Percentiles rank a stretch among this genome's conserved stretches.
Evolutionary conservation across 2,329 filamentous ascomycete genomes (phyloP).

Genomic region (Cadophora gregata): DNA sequence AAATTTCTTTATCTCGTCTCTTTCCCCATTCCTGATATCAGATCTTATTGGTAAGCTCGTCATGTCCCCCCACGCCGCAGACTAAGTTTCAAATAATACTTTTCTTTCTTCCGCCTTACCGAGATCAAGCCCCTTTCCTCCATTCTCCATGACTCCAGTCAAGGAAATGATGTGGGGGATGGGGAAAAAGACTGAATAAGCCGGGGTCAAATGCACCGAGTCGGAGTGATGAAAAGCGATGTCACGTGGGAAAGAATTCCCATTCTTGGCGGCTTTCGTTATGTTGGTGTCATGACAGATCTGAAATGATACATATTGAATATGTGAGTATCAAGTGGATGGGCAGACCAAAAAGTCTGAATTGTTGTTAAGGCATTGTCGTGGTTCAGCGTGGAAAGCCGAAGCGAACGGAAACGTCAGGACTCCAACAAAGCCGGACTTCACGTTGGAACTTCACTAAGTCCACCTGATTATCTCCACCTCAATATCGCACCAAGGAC

Average conservation of each 20-base stretch:
- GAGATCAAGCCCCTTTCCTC: background rate
- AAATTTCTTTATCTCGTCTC: background rate
- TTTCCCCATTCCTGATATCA: background rate
- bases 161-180: background rate
- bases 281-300: background rate
- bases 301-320: background rate
- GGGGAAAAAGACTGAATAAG: background rate
- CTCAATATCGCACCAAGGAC: background rate
- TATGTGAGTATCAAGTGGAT: background rate
- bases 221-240: background rate
- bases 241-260: background rate
- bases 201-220: constrained; percentile 5
- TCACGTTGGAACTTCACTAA: no score
- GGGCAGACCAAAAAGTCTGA: background rate
- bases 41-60: background rate
- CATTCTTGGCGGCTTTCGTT: background rate
- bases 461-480: no score
- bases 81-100: background rate
- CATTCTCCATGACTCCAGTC: background rate
- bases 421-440: background rate
- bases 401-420: background rate
- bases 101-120: constrained; percentile 1
- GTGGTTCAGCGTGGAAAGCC: background rate
- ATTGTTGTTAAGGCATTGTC: background rate
- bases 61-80: background rate